Conservation (phyloP, 805 yeast genomes). For the Geotrichum ghanense region DNA sequence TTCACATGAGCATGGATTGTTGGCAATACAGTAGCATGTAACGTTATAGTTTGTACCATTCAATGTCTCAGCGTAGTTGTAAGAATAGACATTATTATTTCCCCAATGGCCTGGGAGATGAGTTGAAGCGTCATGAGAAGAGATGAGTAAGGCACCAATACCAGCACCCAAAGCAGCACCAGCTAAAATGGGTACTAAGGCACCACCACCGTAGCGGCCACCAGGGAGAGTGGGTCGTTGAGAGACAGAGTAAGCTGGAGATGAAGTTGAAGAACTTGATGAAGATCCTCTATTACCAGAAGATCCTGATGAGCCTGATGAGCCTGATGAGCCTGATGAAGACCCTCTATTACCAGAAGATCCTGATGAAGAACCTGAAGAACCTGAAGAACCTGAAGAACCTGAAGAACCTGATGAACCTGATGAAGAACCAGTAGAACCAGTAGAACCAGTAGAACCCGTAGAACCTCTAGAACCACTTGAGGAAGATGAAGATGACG, state of each 20-base stretch:
- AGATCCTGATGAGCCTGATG: conserved; percentile 3
- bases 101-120: conserved; percentile 8
- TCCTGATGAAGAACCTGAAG: background rate
- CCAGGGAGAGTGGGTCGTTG: conserved; percentile 6
- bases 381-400: background rate
- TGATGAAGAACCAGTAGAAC: background rate
- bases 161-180: conserved; percentile 9
- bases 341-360: conserved; percentile 4
- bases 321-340: background rate
- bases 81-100: conserved; percentile 10
- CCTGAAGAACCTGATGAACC: conserved; percentile 2
- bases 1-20: conserved; percentile 16
- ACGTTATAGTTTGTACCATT: conserved; percentile 14
- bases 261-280: conserved; percentile 3
- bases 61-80: conserved; percentile 12
- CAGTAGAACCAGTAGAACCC: conserved; percentile 3
- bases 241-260: conserved; percentile 5
- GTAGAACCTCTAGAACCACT: conserved; percentile 4
- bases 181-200: conserved; percentile 8
- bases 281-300: conserved; percentile 4
- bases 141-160: conserved; percentile 7
- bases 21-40: conserved; percentile 12
- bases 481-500: background rate
- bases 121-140: conserved; percentile 3
- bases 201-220: conserved; percentile 10